Percentiles rank a stretch among this genome's conserved stretches.
Evolutionary conservation across 257 asterid species (phyloP).

Genomic region (Leptodermis oblonga): DNA sequence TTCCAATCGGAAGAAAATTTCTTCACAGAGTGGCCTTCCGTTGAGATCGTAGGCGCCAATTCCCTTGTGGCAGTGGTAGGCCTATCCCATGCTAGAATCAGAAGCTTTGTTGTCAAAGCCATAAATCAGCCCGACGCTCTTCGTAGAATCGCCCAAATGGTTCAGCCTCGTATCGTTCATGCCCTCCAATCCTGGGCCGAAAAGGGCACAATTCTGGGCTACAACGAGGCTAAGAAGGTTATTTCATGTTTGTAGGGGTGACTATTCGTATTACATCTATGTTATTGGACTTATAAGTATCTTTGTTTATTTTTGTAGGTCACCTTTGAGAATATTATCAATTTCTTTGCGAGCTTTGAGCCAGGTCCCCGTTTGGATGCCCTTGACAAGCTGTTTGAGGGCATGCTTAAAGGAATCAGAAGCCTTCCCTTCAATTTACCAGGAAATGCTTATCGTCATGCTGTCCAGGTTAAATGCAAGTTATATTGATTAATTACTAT

Average conservation of each 20-base stretch:
- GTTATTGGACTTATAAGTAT: not conserved
- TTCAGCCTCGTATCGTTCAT: conserved; percentile 42
- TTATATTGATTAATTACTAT: too few species aligned
- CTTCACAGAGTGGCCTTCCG: conserved; percentile 22
- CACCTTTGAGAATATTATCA: conserved; percentile 40
- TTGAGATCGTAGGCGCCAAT: conserved; percentile 37
- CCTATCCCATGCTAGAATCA: conserved; percentile 34
- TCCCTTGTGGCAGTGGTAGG: conserved; percentile 33
- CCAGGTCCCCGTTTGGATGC: conserved; percentile 37
- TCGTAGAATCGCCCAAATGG: conserved; percentile 38
- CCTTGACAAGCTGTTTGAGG: conserved; percentile 31
- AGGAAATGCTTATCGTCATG: conserved; percentile 37
- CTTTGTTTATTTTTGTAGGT: conserved; percentile 20
- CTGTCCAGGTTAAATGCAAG: conserved; percentile 37
- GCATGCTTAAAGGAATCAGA: conserved; percentile 36
- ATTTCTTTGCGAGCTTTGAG: conserved; percentile 47
- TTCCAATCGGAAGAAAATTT: conserved; percentile 36
- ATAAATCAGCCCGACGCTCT: conserved; percentile 52
- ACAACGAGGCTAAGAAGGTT: conserved; percentile 44
- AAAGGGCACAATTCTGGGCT: conserved; percentile 36
- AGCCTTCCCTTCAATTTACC: conserved; percentile 47
- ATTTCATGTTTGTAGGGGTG: not conserved
- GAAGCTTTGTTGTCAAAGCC: conserved; percentile 37
- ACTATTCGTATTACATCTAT: too few species aligned
- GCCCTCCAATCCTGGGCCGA: conserved; percentile 43